Evolutionary conservation across 1,284 basidiomycete species (phyloP).

Genomic region (Sphaerobolus stellatus): DNA sequence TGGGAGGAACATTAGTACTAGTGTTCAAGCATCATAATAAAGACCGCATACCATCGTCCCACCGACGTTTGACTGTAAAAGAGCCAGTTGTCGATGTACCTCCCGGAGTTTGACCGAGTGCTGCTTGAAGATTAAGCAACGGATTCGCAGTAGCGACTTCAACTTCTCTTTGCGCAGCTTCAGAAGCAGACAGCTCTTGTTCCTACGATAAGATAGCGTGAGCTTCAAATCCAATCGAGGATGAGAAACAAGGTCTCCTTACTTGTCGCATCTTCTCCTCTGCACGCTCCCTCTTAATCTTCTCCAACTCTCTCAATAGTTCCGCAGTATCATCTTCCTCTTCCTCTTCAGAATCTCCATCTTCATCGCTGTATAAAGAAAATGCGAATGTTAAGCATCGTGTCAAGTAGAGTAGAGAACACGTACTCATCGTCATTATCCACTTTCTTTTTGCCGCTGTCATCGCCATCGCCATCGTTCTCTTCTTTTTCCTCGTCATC

Average conservation of each 20-base stretch:
- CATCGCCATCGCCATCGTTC: constrained; percentile 37
- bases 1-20: constrained; percentile 7
- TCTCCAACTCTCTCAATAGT: constrained; percentile 88
- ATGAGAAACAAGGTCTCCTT: constrained; percentile 8
- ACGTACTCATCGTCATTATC: constrained; percentile 51
- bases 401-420: constrained; percentile 2
- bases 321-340: constrained; percentile 93
- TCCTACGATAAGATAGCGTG: constrained; percentile 44
- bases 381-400: neutral
- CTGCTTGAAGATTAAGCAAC: constrained; percentile 83
- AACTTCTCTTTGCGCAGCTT: constrained; percentile 69
- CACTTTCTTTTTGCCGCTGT: constrained; percentile 36
- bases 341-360: constrained; percentile 56
- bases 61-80: constrained; percentile 89
- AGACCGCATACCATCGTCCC: constrained; percentile 80
- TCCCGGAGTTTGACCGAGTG: constrained; percentile 65
- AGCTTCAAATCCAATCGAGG: neutral
- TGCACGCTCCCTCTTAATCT: constrained; percentile 91
- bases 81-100: constrained; percentile 76
- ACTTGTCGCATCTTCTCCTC: constrained; percentile 81
- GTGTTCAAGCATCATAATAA: constrained; percentile 1
- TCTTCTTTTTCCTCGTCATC: constrained; percentile 62
- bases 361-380: constrained; percentile 46
- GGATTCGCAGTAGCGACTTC: constrained; percentile 87
- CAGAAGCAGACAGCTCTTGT: constrained; percentile 65